phyloP scores from a whole-genome alignment of 1,284 basidiomycete species.

The Trichosporon sp. region DNA sequence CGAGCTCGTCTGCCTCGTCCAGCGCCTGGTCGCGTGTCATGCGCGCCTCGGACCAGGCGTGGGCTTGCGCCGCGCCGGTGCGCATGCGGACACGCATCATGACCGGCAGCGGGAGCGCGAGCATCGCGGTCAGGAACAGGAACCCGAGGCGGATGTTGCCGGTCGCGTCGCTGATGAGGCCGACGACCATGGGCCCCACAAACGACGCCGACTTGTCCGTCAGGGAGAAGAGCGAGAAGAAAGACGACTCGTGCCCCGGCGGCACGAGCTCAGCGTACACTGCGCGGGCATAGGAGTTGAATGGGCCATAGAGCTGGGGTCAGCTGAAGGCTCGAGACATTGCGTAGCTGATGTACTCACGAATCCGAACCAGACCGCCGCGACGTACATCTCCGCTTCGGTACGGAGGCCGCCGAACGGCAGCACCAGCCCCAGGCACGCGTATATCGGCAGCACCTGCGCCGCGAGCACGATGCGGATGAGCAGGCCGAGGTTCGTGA shows the following conservation, averaged over 20 bases:
- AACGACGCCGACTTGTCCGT: slow-evolving; percentile 81
- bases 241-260: slow-evolving; percentile 47
- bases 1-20: background rate
- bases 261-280: slow-evolving; percentile 49
- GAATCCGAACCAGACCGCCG: slow-evolving; percentile 74
- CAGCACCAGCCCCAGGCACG: slow-evolving; percentile 70
- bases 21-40: background rate
- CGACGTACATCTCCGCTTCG: slow-evolving; percentile 73
- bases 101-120: slow-evolving; percentile 72
- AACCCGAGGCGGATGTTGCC: slow-evolving; percentile 87
- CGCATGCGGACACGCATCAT: slow-evolving; percentile 66
- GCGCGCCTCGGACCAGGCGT: slow-evolving; percentile 20
- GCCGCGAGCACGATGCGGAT: slow-evolving; percentile 63
- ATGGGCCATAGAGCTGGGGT: slow-evolving; percentile 47
- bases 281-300: slow-evolving; percentile 46
- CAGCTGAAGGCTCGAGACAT: slow-evolving; percentile 65
- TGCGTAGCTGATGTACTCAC: slow-evolving; percentile 53
- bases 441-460: slow-evolving; percentile 70
- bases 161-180: slow-evolving; percentile 74
- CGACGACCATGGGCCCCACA: slow-evolving; percentile 79
- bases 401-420: slow-evolving; percentile 65
- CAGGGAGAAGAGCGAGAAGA: slow-evolving; percentile 77
- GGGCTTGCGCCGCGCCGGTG: slow-evolving; percentile 61
- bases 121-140: slow-evolving; percentile 74
- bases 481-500: slow-evolving; percentile 66